Base-by-base conservation (phyloP, 2,329 filamentous ascomycete genomes). In the Fusarium sp. region DNA sequence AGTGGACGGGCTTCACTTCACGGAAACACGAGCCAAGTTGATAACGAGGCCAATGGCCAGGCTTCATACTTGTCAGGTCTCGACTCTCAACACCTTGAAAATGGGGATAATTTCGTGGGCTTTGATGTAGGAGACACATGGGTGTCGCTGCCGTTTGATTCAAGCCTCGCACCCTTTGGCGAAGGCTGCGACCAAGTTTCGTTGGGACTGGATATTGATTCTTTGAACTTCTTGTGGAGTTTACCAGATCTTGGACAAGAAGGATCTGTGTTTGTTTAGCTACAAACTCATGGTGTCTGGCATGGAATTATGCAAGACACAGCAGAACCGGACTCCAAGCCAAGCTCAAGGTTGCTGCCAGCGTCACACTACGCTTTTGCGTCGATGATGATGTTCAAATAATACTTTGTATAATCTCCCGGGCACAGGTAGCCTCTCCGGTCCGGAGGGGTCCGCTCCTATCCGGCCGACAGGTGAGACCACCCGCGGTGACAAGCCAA, bases 211-310 rank as follows among this genome's bases (percentile, higher is more conserved):
- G 59, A 61, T 15, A n/a, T 62, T 26, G 59, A 62, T 29, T 43
- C 59, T 5, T 44, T 62, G 11, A 57, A 62, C 41, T 62, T 62
- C 19, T 25, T 62, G 11, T 62, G 59, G 59, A 62, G 57, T 19
- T 38, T 62, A 4, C 57, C 59, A 2, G 59, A 53, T 4, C n/a
- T 62, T n/a, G 56, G 34, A 3, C 44, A 46, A 22, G 57, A 46
- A 3, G 48, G 42, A 12, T 29, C 38, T 3, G 42, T 15, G 3
- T 43, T 61, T 1, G 29, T 34, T 7, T 31, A 41, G 22, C 11
- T 19, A 26, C 5, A 24, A 19, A 3, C 19, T 19, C 19, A 19
- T 19, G 19, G 2, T 19, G 29, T 31, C 29, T 31, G 4, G 29
- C 12, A 38, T 19, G 19, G 19, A 19, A 19, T 19, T 19, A 19